Evolutionary conservation across 208 protist species (phyloP), one percentile per base, ranked within the genome.

Genomic region (Pavlovales sp.): DNA sequence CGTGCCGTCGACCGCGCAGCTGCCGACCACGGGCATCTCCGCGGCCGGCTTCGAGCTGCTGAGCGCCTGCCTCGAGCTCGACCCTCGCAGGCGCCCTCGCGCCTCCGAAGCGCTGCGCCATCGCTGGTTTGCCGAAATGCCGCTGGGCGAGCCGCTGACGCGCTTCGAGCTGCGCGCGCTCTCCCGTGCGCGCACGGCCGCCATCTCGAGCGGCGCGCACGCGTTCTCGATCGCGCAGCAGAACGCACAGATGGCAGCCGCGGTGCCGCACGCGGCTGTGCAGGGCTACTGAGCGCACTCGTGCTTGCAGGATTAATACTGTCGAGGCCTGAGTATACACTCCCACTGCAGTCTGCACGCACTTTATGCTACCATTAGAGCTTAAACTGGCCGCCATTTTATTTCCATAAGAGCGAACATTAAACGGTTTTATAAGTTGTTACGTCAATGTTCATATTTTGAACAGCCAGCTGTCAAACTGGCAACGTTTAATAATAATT

Each of bases 81-180:
- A 90, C 76, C 88, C 88, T 2, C 75, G 40, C 32, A 42, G 42
- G 38, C 77, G 76, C 28, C 22, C 57, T 4, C n/a, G 47, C 1
- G 86, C 87, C 26, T 4, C 40, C 22, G 38, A 0, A 4, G 86
- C 85, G 22, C 66, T 90, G 26, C 10, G 42, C 32, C 41, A 88
- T 40, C 66, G 85, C 0, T 91, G 83, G 71, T 91, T 91, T 47
- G n/a, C 0, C 22, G 78, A 90, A 79, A 14, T 28, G 36, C 90
- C 90, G 41, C 22, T 34, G n/a, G 36, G 32, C 4, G 82, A 38
- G 82, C 82, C 57, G 30, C 40, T 86, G 26, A 39, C 47, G 34
- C 44, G 82, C 11, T 86, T 38, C 10, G 82, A 86, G 82, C 66
- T 86, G 41, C 82, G 82, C 30, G 0, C 22, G 22, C 44, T 86